Evolutionary conservation across 1,284 basidiomycete species (phyloP).

Genomic region (Farysia itapuensis): DNA sequence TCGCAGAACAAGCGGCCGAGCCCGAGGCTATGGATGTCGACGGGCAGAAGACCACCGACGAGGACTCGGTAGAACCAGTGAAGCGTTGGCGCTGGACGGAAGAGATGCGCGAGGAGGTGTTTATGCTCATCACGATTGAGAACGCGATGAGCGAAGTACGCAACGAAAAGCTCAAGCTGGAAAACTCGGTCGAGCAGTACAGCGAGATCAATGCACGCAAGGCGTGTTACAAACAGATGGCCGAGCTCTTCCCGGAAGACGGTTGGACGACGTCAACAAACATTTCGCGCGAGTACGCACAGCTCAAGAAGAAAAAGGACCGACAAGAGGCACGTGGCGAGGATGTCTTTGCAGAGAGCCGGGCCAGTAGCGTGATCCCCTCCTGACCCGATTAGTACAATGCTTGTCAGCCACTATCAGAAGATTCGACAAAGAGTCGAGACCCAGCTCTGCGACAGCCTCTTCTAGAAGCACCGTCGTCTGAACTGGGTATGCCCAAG

Average conservation of each 20-base stretch:
- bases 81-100: slow-evolving; percentile 55
- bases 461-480: too few species aligned
- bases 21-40: slow-evolving; percentile 14
- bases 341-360: slow-evolving; percentile 31
- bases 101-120: slow-evolving; percentile 53
- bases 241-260: slow-evolving; percentile 46
- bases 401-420: too few species aligned
- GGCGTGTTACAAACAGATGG: slow-evolving; percentile 52
- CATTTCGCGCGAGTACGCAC: slow-evolving; percentile 47
- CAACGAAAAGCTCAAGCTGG: slow-evolving; percentile 54
- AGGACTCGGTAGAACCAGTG: slow-evolving; percentile 33
- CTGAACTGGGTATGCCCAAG: too few species aligned
- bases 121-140: slow-evolving; percentile 51
- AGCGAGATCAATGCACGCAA: slow-evolving; percentile 57
- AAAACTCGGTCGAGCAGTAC: slow-evolving; percentile 45
- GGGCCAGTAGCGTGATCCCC: slow-evolving; percentile 23
- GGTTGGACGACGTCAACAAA: slow-evolving; percentile 55
- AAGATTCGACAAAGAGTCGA: too few species aligned
- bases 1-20: neutral
- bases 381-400: too few species aligned
- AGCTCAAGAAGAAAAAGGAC: slow-evolving; percentile 49
- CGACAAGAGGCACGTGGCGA: slow-evolving; percentile 34
- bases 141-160: slow-evolving; percentile 55
- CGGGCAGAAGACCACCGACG: slow-evolving; percentile 15
- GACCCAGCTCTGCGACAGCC: too few species aligned